Base-by-base conservation (phyloP, 345 rosid species). In the Capsella bursapastoris region DNA sequence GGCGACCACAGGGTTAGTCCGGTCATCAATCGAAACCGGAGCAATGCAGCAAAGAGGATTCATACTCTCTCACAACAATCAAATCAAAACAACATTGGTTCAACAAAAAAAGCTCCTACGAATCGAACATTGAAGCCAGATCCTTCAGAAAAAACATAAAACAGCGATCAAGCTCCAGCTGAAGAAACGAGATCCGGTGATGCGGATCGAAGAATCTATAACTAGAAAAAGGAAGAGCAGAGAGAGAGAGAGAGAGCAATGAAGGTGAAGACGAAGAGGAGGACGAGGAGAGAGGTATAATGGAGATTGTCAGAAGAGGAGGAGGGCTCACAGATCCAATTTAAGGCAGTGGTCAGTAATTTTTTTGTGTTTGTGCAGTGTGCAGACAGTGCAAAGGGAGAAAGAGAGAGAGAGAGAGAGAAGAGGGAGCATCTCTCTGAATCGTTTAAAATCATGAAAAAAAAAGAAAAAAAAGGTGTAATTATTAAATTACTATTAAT, bases 11-110 rank as follows among this genome's bases (percentile, higher is more conserved):
- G 96, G 89, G 57, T 83, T 85, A 27, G 82, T 64, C 15, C 89
- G 90, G 81, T 92, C 99, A 71, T 92, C 97, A 83, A 92, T 79
- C 60, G 98, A 92, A 51, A 95, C 97, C 47, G 98, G 99, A 82
- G 99, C 98, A 95, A 95, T 95, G 98, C 99, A 95, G 89, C 99
- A 95, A 55, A 95, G 89, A 55, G 99, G 99, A 84, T 95, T 95
- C 98, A 92, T 72, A 25, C 2, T 57, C 34, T 50, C 47, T 27
- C 29, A 45, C 37, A 74, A 74, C 14, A 51, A 61, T 31, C 51
- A 7, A 65, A 57, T 34, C 66, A 73, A 73, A 63, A 72, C 35
- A 58, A 62, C 74, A 76, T 61, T 68, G 56, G 61, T 61, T 34
- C 37, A 34, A 32, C 1, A 7, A 37, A 27, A 47, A 25, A 12